Conservation (phyloP, 208 protist genomes). For the Acanthamoeba healyi region DNA sequence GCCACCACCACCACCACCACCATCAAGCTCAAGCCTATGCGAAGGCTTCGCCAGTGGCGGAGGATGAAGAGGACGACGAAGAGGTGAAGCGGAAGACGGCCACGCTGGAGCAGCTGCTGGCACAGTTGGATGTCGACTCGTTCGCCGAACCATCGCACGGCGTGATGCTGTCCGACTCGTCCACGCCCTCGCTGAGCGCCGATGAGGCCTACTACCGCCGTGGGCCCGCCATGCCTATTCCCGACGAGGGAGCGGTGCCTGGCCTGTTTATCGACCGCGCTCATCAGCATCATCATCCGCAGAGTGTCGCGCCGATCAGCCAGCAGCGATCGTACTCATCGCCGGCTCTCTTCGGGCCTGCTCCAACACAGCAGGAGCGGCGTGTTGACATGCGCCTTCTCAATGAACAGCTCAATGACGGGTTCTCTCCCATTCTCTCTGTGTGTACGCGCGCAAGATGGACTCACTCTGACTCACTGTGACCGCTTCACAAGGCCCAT, state of each 20-base stretch:
- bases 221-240: background rate
- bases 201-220: background rate
- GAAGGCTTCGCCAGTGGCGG: background rate
- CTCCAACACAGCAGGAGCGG: background rate
- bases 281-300: background rate
- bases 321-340: slow-evolving; percentile 3
- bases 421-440: background rate
- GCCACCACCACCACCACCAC: background rate
- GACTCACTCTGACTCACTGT: background rate
- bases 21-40: background rate
- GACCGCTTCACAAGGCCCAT: background rate
- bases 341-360: background rate
- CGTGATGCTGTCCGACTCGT: no score
- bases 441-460: background rate
- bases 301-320: background rate
- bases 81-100: background rate
- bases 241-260: background rate
- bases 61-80: background rate
- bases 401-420: slow-evolving; percentile 7
- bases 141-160: background rate
- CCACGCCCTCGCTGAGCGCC: background rate
- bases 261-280: background rate
- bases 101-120: slow-evolving; percentile 26
- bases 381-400: background rate
- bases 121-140: background rate